Base-by-base conservation (phyloP, 768 basidiomycete genomes). In the Suillus plorans region DNA sequence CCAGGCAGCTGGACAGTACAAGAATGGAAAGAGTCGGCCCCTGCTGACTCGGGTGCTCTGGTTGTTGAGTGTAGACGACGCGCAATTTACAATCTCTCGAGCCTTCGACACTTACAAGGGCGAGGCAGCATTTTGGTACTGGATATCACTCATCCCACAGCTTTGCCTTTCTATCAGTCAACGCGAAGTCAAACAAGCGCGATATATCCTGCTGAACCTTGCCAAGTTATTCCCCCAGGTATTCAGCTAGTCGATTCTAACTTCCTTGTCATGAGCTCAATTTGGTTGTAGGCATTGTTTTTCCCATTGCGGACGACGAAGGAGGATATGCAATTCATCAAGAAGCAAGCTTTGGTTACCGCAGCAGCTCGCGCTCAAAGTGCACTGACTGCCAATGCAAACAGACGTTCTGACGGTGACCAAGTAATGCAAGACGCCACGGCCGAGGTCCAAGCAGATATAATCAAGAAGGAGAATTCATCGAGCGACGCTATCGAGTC, bases 91-190 rank as follows among this genome's bases (percentile, higher is more conserved):
- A 2, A 88, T 92, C 63, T 89, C 90, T 28, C 84, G 89, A 52
- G 89, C 91, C 0, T 97, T 97, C 70, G 95, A 98, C 73, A 90
- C 89, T 28, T 97, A 97, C 79, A 97, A 96, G 74, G 97, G 97
- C 65, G 97, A 99, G 72, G 88, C 93, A 4, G 95, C 95, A 14
- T 92, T 91, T 68, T 99, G 97, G 97, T 98, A 94, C 76, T 99
- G 97, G 97, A 96, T 99, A 69, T 92, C 97, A 1, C 81, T 98
- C 63, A 95, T 97, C 53, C 97, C 97, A 4, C 97, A 99, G 72
- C 84, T 99, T 10, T 89, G 95, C 68, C 76, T 91, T 62, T 96
- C 97, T 1, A 83, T 99, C 47, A 91, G 91, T 2, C 90, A 96
- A 66, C 86, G 94, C 41, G 97, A 99, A 77, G 90, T 94, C 50